Conservation (phyloP, 441 rosid genomes). For the Croton laevigatus region DNA sequence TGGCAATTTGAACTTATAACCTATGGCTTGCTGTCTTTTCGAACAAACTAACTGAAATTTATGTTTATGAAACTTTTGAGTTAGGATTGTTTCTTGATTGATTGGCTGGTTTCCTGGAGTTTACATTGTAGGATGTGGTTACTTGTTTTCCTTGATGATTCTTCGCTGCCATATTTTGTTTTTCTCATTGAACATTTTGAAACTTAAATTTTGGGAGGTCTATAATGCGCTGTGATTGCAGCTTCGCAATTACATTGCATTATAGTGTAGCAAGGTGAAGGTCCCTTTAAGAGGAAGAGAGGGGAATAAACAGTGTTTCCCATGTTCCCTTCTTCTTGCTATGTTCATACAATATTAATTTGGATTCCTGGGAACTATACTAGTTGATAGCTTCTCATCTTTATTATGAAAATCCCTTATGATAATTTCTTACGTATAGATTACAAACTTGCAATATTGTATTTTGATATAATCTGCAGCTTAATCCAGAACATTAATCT, state of each 20-base stretch:
- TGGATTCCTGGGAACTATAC: neutral
- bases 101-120: conserved; percentile 1
- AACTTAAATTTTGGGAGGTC: neutral
- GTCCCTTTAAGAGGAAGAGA: no score
- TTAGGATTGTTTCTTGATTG: neutral
- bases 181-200: neutral
- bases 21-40: neutral
- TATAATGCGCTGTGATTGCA: neutral
- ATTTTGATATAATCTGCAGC: neutral
- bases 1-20: neutral
- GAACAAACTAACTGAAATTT: neutral
- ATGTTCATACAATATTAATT: no score
- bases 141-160: neutral
- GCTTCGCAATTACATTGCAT: no score
- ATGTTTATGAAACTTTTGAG: neutral
- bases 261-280: no score
- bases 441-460: no score
- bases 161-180: neutral
- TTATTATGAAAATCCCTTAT: no score
- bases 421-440: no score
- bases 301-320: no score
- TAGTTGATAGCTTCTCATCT: no score
- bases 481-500: neutral
- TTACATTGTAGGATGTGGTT: neutral
- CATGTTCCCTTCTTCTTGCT: neutral